Evolutionary conservation across 2,329 filamentous ascomycete genomes (phyloP), one percentile per base, ranked within the genome.

Genomic region (Colletotrichum kahawae): DNA sequence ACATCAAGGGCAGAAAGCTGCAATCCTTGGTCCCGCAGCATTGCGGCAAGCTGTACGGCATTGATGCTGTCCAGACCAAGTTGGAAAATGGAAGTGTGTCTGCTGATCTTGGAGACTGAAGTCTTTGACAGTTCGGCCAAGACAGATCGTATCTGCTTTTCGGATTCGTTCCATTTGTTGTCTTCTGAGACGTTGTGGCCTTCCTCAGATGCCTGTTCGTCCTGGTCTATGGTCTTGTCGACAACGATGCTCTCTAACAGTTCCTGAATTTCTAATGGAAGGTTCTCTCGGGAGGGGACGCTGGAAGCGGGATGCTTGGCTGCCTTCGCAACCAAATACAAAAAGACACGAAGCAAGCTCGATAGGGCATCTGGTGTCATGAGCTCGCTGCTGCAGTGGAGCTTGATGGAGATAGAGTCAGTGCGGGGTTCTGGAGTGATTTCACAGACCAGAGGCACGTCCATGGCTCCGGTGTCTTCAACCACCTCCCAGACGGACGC

Each of bases 31-130:
- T 88, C 89, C 21, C 93, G 91, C 18, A 98, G 86, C 31, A 88
- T 85, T 2, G 91, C 89, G 1, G 95, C 94, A 12, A 98, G 87
- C 80, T 98, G 95, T 7, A 93, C 89, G 1, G 95, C 94, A 75
- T 94, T 96, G 79, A 98, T 97, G 81, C 96, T 98, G 83, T 98
- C 96, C 5, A 98, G 86, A 0, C 96, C 96, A n/a, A 98, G 90
- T 73, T 94, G 92, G 79, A 96, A 98, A 64, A 98, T 95, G 0
- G 94, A 95, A 0, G 92, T 95, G 12, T 89, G 81, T 14, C 87
- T 88, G 5, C 81, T 79, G 62, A 98, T 92, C 0, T 56, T 48
- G 8, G 62, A 59, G 13, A 34, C 13, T 16, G 60, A 54, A 9
- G 29, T 56, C 2, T 57, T 62, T 5, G 75, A 60, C n/a, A 76